These are phyloP conservation scores for Scorias spongiosa DNA, from an alignment of 2,329 filamentous ascomycete species.

Conservation along the genomic window DNA sequence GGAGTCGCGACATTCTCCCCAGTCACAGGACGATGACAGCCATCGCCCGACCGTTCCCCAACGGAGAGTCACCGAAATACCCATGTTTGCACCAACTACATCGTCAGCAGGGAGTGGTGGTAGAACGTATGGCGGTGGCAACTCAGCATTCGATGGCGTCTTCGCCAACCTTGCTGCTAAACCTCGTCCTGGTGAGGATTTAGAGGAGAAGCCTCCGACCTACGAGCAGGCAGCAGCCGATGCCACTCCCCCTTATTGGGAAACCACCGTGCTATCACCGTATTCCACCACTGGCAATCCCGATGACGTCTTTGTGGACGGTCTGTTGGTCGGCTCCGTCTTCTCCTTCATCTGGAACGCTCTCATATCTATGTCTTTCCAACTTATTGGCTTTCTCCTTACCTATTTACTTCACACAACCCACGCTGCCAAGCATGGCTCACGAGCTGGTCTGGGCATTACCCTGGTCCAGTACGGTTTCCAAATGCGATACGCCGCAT, in stretches of 20 bases:
- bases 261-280: conserved; percentile 91
- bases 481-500: conserved; percentile 56
- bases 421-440: conserved; percentile 95
- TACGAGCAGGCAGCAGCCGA: conserved; percentile 98
- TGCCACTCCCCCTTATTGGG: conserved; percentile 94
- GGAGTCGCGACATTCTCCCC: background rate
- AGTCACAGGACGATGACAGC: conserved; percentile 1
- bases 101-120: conserved; percentile 15
- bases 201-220: conserved; percentile 89
- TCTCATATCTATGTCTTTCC: conserved; percentile 96
- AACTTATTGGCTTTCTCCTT: conserved; percentile 90
- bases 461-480: conserved; percentile 95
- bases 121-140: conserved; percentile 54
- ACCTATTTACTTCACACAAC: conserved; percentile 97
- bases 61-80: conserved; percentile 39
- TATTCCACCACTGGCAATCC: conserved; percentile 73
- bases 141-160: conserved; percentile 72
- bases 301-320: conserved; percentile 94
- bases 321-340: conserved; percentile 76
- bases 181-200: conserved; percentile 64
- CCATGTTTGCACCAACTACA: conserved; percentile 30
- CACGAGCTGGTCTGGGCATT: conserved; percentile 82
- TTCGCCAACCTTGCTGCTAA: conserved; percentile 92
- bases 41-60: conserved; percentile 24
- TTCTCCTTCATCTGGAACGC: conserved; percentile 85